Percentiles rank a stretch among this genome's conserved stretches.
These are phyloP conservation scores for Ilex paraguariensis DNA, from an alignment of 305 asterid species.

Conservation along the genomic window DNA sequence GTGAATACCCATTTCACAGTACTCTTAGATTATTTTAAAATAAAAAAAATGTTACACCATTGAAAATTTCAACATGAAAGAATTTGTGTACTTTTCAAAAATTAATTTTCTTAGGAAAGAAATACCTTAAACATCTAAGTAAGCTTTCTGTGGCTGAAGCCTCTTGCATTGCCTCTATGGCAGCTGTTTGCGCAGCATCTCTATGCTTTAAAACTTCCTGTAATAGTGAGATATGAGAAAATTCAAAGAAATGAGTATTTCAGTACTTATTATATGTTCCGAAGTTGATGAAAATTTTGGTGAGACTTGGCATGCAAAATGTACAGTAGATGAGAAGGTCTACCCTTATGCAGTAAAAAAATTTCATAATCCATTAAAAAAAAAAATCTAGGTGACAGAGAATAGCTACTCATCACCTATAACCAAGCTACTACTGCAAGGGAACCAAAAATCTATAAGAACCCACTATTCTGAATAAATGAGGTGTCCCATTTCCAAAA, in stretches of 20 bases:
- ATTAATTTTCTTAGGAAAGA: slow-evolving; percentile 5
- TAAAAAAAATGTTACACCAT: background rate
- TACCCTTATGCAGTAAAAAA: too few species aligned
- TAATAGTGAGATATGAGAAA: slow-evolving; percentile 20
- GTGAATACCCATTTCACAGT: too few species aligned
- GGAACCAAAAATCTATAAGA: too few species aligned
- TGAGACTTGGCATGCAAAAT: too few species aligned
- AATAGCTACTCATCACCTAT: too few species aligned
- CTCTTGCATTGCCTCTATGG: slow-evolving; percentile 91
- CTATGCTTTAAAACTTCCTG: slow-evolving; percentile 86
- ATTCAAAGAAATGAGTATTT: slow-evolving; percentile 6
- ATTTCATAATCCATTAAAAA: too few species aligned
- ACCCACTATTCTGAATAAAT: too few species aligned
- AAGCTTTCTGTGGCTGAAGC: slow-evolving; percentile 84
- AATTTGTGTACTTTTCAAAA: background rate
- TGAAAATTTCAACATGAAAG: slow-evolving; percentile 1
- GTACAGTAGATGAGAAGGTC: too few species aligned
- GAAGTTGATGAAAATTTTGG: background rate
- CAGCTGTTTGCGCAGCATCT: slow-evolving; percentile 88
- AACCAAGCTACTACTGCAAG: too few species aligned
- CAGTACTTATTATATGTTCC: background rate
- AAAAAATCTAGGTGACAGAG: too few species aligned
- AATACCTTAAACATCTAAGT: slow-evolving; percentile 87
- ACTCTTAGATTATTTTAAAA: too few species aligned
- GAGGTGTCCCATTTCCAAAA: too few species aligned